These are phyloP conservation scores for Chytriomyces sp. DNA, from an alignment of 192 early-diverging fungal species.

Conservation along the genomic window DNA sequence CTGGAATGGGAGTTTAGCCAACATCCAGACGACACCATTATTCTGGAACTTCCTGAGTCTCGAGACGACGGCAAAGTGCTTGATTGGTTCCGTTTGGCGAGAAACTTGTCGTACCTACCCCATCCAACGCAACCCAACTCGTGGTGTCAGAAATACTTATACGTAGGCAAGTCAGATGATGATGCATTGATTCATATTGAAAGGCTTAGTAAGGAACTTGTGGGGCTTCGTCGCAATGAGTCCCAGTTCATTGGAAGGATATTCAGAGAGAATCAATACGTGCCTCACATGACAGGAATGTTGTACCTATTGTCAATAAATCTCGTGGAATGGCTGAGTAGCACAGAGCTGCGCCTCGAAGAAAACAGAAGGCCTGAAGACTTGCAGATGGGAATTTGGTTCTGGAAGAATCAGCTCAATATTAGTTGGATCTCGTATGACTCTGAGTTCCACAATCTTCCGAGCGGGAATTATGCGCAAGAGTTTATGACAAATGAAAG, in stretches of 20 bases:
- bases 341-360: not conserved
- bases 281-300: not conserved
- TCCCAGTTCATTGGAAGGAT: too few species aligned
- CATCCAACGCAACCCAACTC: not conserved
- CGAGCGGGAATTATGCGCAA: not conserved
- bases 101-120: not conserved
- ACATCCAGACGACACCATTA: not conserved
- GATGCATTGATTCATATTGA: not conserved
- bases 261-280: too few species aligned
- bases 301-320: not conserved
- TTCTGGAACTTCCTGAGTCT: not conserved
- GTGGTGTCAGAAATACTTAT: constrained; percentile 6
- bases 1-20: not conserved
- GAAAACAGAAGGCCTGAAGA: too few species aligned
- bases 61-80: constrained; percentile 6
- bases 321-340: not conserved
- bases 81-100: not conserved
- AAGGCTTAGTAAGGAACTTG: not conserved
- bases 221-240: too few species aligned
- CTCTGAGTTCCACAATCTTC: not conserved
- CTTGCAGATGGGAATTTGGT: not conserved
- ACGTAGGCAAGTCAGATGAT: not conserved
- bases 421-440: not conserved
- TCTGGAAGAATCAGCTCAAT: not conserved
- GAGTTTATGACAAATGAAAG: not conserved